Evolutionary conservation across 371 early-diverging fungal species (phyloP), one percentile per base, ranked within the genome.

Genomic region (Nematocida ironsii): DNA sequence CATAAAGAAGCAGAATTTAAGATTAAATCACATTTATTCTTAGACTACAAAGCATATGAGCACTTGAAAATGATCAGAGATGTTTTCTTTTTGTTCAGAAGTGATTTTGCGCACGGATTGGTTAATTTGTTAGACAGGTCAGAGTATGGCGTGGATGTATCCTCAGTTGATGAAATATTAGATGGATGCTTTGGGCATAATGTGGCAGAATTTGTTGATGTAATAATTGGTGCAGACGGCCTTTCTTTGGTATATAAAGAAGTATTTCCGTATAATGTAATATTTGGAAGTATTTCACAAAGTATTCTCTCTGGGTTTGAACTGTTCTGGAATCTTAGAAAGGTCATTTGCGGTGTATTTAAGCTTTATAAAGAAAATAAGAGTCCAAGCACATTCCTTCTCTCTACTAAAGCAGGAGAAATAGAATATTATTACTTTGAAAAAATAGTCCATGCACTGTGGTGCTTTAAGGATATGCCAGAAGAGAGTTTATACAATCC

Each of bases 301-400:
- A 83, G 75, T 56, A 70, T 87, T 39, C 60, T 62, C 13, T 39
- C 48, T 4, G 78, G 82, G 20, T 87, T 85, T 72, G 82, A 84
- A 69, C 83, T 85, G 67, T 60, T 87, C 13, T 87, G 84, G 84
- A 82, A 82, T 50, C n/a, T 85, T 1, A 84, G 85, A 71, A 57
- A 57, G 45, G 60, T 84, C 2, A 83, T 84, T 48, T 44, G 73
- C 56, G 55, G 83, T 39, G 39, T 82, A 25, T 45, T 33, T 11
- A 58, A 57, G 13, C 5, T 84, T 13, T 50, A 71, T 45, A 16
- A 71, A 27, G 18, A 70, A 23, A 56, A 48, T 33, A 71, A 45
- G 42, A 54, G 13, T 6, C 72, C 57, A 5, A 5, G n/a, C 11
- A 25, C 56, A 39, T 64, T 52, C 40, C 18, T 9, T 5, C 18